Evolutionary conservation across 805 yeast genomes (phyloP), one percentile per base, ranked within the genome.

Genomic region (Kodamaea nitidulidarum): DNA sequence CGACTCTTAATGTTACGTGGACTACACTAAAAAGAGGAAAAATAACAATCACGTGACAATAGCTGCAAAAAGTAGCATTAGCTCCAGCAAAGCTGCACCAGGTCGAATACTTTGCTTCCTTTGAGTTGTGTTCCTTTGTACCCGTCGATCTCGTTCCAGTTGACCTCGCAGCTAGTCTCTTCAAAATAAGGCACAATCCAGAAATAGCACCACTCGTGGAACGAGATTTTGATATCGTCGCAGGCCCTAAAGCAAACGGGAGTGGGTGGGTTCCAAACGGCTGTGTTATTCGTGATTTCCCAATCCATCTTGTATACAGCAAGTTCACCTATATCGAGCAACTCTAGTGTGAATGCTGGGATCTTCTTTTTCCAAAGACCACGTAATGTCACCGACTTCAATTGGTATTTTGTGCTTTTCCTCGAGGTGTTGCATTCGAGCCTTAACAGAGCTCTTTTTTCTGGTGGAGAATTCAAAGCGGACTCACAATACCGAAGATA

Each of bases 121-220:
- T 71, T 73, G 33, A 64, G 65, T n/a, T 53, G 50, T 1, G 79
- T 70, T 1, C 93, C 95, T 46, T 72, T 71, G 41, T 69, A 70
- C 0, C 95, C 95, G 57, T 85, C 95, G 48, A 82, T 62, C 0
- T 75, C 70, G 2, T 65, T 63, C 67, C 67, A 60, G 3, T 16
- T 9, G 6, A 42, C 32, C 8, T 25, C 25, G 15, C 4, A 9
- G 9, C 25, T 18, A 10, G 22, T 28, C 4, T 20, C 36, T 29
- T 53, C 57, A 28, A 78, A 28, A 52, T 41, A 34, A 45, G 45
- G 25, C 36, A 61, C 59, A 40, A 63, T 56, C 68, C 70, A 64
- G 15, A 51, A 39, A 41, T 51, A 63, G 10, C 59, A 50, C 35
- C 46, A 45, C 4, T 40, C 44, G n/a, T 15, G 18, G 22, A 39